Base-by-base conservation (phyloP, 1,284 basidiomycete genomes). In the Pseudozyma sp. region DNA sequence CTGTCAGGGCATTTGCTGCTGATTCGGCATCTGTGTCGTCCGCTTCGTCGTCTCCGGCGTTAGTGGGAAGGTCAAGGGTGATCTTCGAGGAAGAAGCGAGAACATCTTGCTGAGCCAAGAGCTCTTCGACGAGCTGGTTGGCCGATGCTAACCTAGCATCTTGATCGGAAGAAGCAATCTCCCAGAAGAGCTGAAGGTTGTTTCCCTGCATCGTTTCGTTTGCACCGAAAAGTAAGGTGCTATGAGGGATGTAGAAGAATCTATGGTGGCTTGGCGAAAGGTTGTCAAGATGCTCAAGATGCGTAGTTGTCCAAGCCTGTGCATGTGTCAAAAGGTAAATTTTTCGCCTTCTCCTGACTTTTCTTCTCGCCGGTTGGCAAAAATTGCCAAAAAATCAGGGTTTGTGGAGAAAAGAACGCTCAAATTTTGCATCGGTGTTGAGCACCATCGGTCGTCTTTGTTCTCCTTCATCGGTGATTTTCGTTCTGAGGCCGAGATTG, bases 121-220 rank as follows among this genome's bases (percentile, higher is more conserved):
- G 89, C 16, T 92, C 88, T 31, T 87, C 86, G 66, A 97, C 86
- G 40, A 98, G 91, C 83, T 94, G 92, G 44, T 92, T 90, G 0
- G 95, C 95, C 9, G 95, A 93, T 79, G 91, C 90, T 38, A 97
- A 83, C 6, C 95, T 90, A 63, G 93, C 91, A 61, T 91, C 90
- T 85, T 90, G 92, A 40, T 89, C 90, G 4, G 90, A 87, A 3
- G 92, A 93, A n/a, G 95, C 94, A 51, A 97, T 88, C 85, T 94
- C 88, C 95, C 95, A 97, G 88, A 95, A 97, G 52, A 97, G 89
- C 40, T 93, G 92, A 58, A 97, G 89, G 38, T 92, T 70, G 62
- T 65, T 94, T 40, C 92, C 93, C 39, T 91, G 89, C 92, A 93
- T 93, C 51, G 42, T 61, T 25, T 47, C 45, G 45, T 25, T 12